These are phyloP conservation scores for Helianthus tuberosus DNA, from an alignment of 129 eudicot genomes.

Conservation along the genomic window DNA sequence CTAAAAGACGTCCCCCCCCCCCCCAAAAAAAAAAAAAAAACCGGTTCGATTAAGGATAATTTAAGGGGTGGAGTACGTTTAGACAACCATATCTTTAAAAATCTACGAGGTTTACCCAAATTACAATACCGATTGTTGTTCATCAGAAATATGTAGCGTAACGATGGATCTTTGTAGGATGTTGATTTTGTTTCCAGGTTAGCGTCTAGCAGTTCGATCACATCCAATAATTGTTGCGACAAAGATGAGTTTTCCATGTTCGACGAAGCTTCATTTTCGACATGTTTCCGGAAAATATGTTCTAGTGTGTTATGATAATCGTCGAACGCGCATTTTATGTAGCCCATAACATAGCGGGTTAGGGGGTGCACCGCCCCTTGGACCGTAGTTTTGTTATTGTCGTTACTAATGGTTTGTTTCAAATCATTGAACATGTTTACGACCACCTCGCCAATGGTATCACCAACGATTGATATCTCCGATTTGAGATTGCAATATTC, in stretches of 20 bases:
- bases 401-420: constrained; percentile 54
- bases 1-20: no score
- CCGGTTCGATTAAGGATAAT: no score
- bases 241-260: constrained; percentile 35
- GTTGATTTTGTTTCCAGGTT: constrained; percentile 60
- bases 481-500: constrained; percentile 39
- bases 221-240: constrained; percentile 35
- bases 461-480: constrained; percentile 38
- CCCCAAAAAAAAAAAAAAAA: no score
- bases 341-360: constrained; percentile 74
- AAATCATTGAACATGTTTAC: constrained; percentile 60
- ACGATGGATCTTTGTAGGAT: constrained; percentile 60
- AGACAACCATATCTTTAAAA: no score
- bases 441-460: constrained; percentile 54
- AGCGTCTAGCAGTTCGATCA: constrained; percentile 58
- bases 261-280: constrained; percentile 2
- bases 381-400: constrained; percentile 48
- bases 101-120: neutral
- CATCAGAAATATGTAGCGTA: constrained; percentile 74
- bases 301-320: constrained; percentile 61
- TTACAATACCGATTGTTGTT: constrained; percentile 57
- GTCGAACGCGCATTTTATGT: constrained; percentile 60
- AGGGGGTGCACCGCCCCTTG: constrained; percentile 84
- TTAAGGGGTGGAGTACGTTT: no score
- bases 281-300: constrained; percentile 41